Conservation (phyloP, 257 asterid genomes). For the Oldenlandia corymbosa region DNA sequence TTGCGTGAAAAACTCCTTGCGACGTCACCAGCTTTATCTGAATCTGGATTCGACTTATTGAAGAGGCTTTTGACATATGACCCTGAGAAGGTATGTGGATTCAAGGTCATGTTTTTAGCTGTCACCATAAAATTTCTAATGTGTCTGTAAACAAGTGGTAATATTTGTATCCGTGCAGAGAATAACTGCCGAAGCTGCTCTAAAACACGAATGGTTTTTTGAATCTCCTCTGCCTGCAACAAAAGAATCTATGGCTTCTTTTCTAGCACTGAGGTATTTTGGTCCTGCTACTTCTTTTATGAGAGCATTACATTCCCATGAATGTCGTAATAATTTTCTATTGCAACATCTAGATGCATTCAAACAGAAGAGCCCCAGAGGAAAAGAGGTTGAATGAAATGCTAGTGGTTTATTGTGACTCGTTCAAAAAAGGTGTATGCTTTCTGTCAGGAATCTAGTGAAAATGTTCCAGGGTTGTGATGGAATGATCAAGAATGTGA, state of each 20-base stretch:
- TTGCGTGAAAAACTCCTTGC: constrained; percentile 64
- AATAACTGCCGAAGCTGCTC: constrained; percentile 69
- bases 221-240: constrained; percentile 82
- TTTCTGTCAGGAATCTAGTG: too few relatives aligned
- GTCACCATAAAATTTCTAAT: neutral
- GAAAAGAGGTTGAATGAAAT: too few relatives aligned
- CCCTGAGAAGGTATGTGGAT: constrained; percentile 57
- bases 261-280: constrained; percentile 70
- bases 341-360: constrained; percentile 38
- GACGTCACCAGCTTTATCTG: constrained; percentile 71
- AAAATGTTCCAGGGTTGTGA: too few relatives aligned
- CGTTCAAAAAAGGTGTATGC: too few relatives aligned
- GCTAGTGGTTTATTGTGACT: too few relatives aligned
- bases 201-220: constrained; percentile 70
- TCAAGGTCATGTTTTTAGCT: neutral
- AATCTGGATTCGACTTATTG: constrained; percentile 83
- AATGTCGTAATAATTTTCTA: constrained; percentile 4
- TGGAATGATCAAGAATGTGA: too few relatives aligned
- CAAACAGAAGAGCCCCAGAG: constrained; percentile 78
- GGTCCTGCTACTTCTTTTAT: neutral
- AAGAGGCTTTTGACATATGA: constrained; percentile 75
- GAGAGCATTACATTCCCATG: neutral
- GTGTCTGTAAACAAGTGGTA: neutral
- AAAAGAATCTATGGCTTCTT: constrained; percentile 83
- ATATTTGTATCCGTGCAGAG: constrained; percentile 37